Conservation (phyloP, 2,329 filamentous ascomycete genomes). For the Colletotrichum aenigma region DNA sequence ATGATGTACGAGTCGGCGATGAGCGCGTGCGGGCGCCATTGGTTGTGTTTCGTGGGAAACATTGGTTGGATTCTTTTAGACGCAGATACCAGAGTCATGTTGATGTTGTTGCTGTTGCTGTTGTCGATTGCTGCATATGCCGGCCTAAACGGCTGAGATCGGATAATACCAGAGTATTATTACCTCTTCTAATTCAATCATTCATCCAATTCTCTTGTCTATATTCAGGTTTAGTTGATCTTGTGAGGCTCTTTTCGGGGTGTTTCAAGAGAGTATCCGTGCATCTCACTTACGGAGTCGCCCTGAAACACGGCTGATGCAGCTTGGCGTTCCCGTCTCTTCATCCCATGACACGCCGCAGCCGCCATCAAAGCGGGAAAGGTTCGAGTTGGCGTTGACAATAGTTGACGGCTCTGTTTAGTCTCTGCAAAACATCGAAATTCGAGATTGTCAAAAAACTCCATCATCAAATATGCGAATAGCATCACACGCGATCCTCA, state of each 20-base stretch:
- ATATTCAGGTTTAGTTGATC: rapidly evolving
- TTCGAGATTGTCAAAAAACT: neutral
- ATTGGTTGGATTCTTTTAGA: neutral
- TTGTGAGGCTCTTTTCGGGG: neutral
- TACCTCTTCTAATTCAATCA: neutral
- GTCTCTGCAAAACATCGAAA: neutral
- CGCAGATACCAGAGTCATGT: neutral
- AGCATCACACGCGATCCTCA: neutral
- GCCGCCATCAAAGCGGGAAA: neutral
- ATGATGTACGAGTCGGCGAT: neutral
- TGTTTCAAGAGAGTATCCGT: neutral
- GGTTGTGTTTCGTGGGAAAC: neutral
- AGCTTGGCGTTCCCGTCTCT: neutral
- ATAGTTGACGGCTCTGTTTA: neutral
- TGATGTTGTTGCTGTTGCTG: neutral
- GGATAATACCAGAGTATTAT: neutral
- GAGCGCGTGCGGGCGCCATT: neutral
- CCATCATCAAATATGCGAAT: neutral
- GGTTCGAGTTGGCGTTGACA: neutral
- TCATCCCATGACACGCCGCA: neutral
- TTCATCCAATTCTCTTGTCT: neutral
- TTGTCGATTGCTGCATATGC: neutral
- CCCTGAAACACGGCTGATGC: slow-evolving; percentile 15
- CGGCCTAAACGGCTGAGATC: neutral
- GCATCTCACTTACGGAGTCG: neutral